Percentiles rank a stretch among this genome's conserved stretches.
Conservation (phyloP, 1,139 yeast genomes). For the Yamadazyma membranifaciens region DNA sequence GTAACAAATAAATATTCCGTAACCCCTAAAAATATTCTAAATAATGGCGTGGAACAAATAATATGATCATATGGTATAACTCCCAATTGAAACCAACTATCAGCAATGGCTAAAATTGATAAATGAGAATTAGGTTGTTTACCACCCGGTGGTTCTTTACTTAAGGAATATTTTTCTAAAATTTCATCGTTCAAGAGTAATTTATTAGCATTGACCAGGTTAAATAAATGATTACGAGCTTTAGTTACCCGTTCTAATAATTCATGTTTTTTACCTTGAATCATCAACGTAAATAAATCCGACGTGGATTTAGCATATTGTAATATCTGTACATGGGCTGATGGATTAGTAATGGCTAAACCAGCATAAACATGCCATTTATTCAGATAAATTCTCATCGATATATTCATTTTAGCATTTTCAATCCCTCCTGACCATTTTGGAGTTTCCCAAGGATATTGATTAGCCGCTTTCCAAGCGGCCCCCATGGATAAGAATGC, state of each 20-base stretch:
- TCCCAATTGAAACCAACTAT: conserved; percentile 83
- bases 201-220: conserved; percentile 55
- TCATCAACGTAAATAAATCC: conserved; percentile 79
- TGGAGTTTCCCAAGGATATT: conserved; percentile 91
- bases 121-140: conserved; percentile 84
- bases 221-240: conserved; percentile 78
- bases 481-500: conserved; percentile 96
- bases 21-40: conserved; percentile 90
- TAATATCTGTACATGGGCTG: conserved; percentile 87
- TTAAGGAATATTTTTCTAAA: conserved; percentile 74
- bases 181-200: conserved; percentile 77
- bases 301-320: conserved; percentile 87
- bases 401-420: conserved; percentile 91
- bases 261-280: conserved; percentile 62
- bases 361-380: conserved; percentile 99
- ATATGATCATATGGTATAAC: conserved; percentile 95
- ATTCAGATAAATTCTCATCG: conserved; percentile 84
- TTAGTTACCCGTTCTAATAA: conserved; percentile 54
- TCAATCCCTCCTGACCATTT: conserved; percentile 93
- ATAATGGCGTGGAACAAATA: conserved; percentile 90
- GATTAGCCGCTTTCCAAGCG: conserved; percentile 83
- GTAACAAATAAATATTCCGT: conserved; percentile 88
- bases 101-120: conserved; percentile 85
- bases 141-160: conserved; percentile 71
- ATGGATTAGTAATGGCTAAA: conserved; percentile 89